phyloP scores from a whole-genome alignment of 495 filamentous ascomycete species.

The Lichenothelia convexa region DNA sequence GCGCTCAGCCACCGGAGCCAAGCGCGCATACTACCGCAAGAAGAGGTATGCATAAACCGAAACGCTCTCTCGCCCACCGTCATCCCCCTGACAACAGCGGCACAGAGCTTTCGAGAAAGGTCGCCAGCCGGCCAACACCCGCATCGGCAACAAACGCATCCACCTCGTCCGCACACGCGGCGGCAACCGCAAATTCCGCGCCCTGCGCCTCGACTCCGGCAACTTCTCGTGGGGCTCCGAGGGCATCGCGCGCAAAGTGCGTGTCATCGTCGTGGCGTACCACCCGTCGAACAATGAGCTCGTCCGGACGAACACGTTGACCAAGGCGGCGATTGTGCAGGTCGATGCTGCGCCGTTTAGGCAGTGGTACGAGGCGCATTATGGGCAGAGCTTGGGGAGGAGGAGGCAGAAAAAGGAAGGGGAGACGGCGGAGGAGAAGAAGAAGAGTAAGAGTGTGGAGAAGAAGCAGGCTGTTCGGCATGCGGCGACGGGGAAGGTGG shows the following conservation, averaged over 20 bases:
- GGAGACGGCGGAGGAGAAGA: slow-evolving; percentile 35
- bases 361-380: slow-evolving; percentile 99
- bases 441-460: slow-evolving; percentile 85
- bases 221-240: slow-evolving; percentile 99
- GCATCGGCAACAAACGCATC: slow-evolving; percentile 96
- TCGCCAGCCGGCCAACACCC: slow-evolving; percentile 96
- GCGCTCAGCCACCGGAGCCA: slow-evolving; percentile 92
- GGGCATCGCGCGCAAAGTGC: slow-evolving; percentile 91
- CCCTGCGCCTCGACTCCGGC: slow-evolving; percentile 92
- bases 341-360: slow-evolving; percentile 96
- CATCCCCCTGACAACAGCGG: slow-evolving; percentile 16
- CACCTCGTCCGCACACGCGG: slow-evolving; percentile 97
- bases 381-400: slow-evolving; percentile 73
- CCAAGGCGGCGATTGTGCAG: slow-evolving; percentile 95
- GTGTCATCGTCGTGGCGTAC: slow-evolving; percentile 93
- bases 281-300: slow-evolving; percentile 99
- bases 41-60: slow-evolving; percentile 48
- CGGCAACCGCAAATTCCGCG: slow-evolving; percentile 99
- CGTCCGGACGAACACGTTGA: slow-evolving; percentile 98
- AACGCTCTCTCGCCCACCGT: slow-evolving; percentile 13
- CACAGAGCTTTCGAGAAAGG: slow-evolving; percentile 93
- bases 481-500: slow-evolving; percentile 73
- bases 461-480: slow-evolving; percentile 79
- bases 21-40: slow-evolving; percentile 84
- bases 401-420: slow-evolving; percentile 50